A percentile compares a stretch with the other conserved stretches of the same genome.
Conservation (phyloP, 495 filamentous ascomycete species). For the Penicillium atrosanguineum region DNA sequence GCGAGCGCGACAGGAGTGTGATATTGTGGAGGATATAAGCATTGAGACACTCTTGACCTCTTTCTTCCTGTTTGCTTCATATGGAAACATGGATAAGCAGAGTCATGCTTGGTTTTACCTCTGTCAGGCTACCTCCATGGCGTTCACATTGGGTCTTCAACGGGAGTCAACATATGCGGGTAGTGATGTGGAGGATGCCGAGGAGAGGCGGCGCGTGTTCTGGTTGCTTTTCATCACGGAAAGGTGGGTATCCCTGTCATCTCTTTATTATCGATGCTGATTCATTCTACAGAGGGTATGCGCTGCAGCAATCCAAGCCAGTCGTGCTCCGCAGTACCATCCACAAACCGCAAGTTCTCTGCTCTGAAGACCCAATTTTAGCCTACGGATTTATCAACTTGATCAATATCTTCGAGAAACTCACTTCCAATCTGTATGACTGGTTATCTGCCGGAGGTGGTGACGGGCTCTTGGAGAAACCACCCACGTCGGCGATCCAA, state of each 20-base stretch:
- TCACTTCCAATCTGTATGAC: conserved; percentile 42
- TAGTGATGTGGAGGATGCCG: conserved; percentile 43
- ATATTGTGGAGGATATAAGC: conserved; percentile 61
- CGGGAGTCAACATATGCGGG: conserved; percentile 52
- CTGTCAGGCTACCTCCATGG: conserved; percentile 59
- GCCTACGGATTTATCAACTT: conserved; percentile 54
- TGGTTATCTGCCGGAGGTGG: conserved; percentile 41
- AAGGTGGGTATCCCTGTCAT: conserved; percentile 32
- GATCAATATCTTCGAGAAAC: conserved; percentile 50
- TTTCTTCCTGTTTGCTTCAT: conserved; percentile 76
- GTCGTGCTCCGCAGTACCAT: conserved; percentile 53
- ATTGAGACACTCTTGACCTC: conserved; percentile 71
- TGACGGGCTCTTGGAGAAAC: conserved; percentile 36
- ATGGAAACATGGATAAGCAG: conserved; percentile 61
- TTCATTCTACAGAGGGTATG: conserved; percentile 32
- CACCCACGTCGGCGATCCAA: conserved; percentile 38
- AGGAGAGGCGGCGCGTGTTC: conserved; percentile 57
- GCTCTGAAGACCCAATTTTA: conserved; percentile 44
- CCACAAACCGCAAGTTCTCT: conserved; percentile 45
- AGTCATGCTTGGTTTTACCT: conserved; percentile 61
- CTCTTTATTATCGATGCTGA: background rate
- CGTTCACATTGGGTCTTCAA: conserved; percentile 58
- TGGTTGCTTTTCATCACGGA: conserved; percentile 65
- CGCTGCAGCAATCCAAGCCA: conserved; percentile 53
- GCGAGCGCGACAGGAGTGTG: conserved; percentile 69